Base-by-base conservation (phyloP, 2,329 filamentous ascomycete species). In the Beauveria medogensis region DNA sequence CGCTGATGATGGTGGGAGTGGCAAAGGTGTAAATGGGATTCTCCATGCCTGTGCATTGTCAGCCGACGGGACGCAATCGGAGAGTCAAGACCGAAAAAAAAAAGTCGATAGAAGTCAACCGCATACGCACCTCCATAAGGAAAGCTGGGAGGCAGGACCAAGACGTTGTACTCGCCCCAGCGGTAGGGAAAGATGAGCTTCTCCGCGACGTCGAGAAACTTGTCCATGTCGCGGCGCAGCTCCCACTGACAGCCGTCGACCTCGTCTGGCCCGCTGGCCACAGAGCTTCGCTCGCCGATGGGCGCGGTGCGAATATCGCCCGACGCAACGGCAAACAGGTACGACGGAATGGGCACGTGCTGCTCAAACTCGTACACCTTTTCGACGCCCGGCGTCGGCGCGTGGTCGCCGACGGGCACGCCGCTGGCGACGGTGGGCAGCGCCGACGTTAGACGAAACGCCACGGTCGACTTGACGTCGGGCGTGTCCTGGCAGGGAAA, bases 401-500 rank as follows among this genome's bases (percentile, higher is more conserved):
- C 73, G 48, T 80, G 75, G 56, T 76, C 71, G 34, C 74, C 74
- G 18, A 79, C 77, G 6, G 81, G 76, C 20, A 97, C 81, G 60
- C 94, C 94, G 69, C 91, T 96, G 37, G 93, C 92, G 61, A 97
- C 85, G n/a, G 97, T 92, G 0, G 92, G 91, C 16, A 96, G 82
- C 5, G 89, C 86, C 26, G 92, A 97, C 28, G 86, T 87, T 70
- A 99, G 88, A 69, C 88, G 89, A 78, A 97, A 97, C 64, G 87
- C 86, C 75, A 92, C 92, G 1, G 92, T 95, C n/a, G 90, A 92
- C 79, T 99, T 99, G 69, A 97, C 90, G 72, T 97, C 93, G 3
- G 94, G 94, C 1, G 94, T 97, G 71, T 99, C 94, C 77, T 97
- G 93, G 75, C 93, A 97, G 7, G 94, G 94, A 74, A 97, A 96